Base-by-base conservation (phyloP, 225 moss, liverwort and hornwort species). In the Ulota crispa region DNA sequence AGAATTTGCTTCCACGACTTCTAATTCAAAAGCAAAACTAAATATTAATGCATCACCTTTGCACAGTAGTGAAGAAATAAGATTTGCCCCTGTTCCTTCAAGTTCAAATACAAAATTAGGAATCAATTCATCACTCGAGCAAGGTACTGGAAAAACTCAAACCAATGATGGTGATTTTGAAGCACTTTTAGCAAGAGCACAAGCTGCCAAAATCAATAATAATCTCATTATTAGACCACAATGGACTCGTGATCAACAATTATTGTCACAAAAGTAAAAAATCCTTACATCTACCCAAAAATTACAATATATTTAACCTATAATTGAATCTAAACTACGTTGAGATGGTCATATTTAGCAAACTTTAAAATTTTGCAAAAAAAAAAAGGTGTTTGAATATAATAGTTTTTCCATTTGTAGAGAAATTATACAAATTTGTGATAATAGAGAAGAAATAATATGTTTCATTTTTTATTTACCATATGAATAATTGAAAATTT, bases 221-320 rank as follows among this genome's bases (percentile, higher is more conserved):
- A 63, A 73, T 9, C 7, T 65, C 3, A 41, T 4, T 64, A 0
- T 23, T 65, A n/a, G 55, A 45, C 55, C 66, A 65, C 64, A 55
- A 56, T 73, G 73, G 73, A 73, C 73, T 1, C 0, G 0, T 23
- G 66, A 81, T 0, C 81, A 81, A 73, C 20, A 63, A 27, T 13
- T 80, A 6, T 64, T 81, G 5, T 21, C 30, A 41, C 65, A 66
- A 73, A 81, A 30, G 30, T 81, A 55, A 70, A 30, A 5, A 45
- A 24, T 59, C 9, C 9, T 6, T 50, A 2, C 24, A 12, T 4
- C 59, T 57, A 14, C 30, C 1, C 4, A 2, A 43, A 41, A 2
- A 47, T 21, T 50, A 28, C 5, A 27, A 70, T 7, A 27, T 1
- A 19, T 28, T 28, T 4, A 70, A 28, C 27, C 7, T 6, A 14